Conservation (phyloP, 805 yeast species). For the Lachancea lanzarotensis region DNA sequence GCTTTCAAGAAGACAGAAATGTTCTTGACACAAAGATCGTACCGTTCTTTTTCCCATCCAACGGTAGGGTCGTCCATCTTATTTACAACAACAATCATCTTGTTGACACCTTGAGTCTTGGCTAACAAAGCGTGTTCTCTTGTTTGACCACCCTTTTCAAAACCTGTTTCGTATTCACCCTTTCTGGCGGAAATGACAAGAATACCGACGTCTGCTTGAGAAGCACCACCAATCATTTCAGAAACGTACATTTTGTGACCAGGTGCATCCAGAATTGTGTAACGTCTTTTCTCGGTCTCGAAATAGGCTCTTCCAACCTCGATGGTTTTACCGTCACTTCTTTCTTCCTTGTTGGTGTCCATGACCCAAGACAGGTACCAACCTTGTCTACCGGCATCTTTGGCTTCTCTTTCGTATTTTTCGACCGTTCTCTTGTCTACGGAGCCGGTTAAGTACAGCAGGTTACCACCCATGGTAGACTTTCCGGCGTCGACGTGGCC, state of each 20-base stretch:
- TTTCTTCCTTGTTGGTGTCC: slow-evolving; percentile 99
- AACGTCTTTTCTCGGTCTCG: slow-evolving; percentile 96
- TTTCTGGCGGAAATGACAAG: slow-evolving; percentile 96
- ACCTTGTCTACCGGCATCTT: slow-evolving; percentile 99
- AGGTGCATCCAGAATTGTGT: slow-evolving; percentile 97
- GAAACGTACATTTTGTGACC: slow-evolving; percentile 99
- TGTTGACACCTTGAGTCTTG: slow-evolving; percentile 96
- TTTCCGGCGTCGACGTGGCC: slow-evolving; percentile 99
- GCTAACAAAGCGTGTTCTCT: slow-evolving; percentile 97
- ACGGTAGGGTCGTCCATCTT: slow-evolving; percentile 99
- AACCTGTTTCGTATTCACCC: slow-evolving; percentile 99
- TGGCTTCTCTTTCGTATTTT: slow-evolving; percentile 96
- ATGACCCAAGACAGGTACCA: slow-evolving; percentile 99
- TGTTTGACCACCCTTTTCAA: slow-evolving; percentile 98
- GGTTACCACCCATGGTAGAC: slow-evolving; percentile 98
- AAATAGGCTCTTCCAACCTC: slow-evolving; percentile 98
- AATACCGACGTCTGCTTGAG: slow-evolving; percentile 98
- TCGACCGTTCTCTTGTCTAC: slow-evolving; percentile 98
- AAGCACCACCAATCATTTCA: slow-evolving; percentile 99
- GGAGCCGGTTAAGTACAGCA: slow-evolving; percentile 87
- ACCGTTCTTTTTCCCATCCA: slow-evolving; percentile 90
- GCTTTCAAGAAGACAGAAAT: slow-evolving; percentile 72
- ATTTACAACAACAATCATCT: slow-evolving; percentile 86
- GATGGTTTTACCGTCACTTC: slow-evolving; percentile 97
- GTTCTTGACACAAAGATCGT: slow-evolving; percentile 88